phyloP scores from a whole-genome alignment of 2,329 filamentous ascomycete genomes.

The Colletotrichum zoysiae region DNA sequence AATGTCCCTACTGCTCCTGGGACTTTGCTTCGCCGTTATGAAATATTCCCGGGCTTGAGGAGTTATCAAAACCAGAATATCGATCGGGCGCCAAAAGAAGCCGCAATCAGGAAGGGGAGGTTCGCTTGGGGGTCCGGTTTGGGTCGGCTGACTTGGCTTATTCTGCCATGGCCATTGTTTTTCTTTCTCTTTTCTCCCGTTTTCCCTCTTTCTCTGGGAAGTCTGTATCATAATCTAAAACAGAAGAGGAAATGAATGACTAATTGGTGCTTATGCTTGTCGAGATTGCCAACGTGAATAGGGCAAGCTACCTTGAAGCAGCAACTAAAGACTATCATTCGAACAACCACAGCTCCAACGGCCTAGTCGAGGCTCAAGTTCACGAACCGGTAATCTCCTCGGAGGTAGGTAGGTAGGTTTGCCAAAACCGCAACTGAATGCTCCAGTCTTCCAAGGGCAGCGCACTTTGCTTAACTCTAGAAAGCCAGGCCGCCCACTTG shows the following conservation, averaged over 20 bases:
- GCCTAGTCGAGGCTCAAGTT: not conserved
- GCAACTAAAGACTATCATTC: not conserved
- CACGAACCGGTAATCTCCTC: not conserved
- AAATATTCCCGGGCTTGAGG: not conserved
- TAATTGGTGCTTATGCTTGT: not conserved
- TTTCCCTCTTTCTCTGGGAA: constrained; percentile 1
- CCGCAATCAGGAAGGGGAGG: constrained; percentile 5
- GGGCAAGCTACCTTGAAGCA: not conserved
- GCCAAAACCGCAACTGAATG: not conserved
- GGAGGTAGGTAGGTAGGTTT: not conserved
- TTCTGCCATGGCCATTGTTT: constrained; percentile 1
- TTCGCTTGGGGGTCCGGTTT: constrained; percentile 5
- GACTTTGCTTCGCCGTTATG: not conserved
- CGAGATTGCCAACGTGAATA: not conserved
- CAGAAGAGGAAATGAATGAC: not conserved
- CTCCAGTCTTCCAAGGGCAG: not conserved
- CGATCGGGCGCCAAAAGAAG: constrained; percentile 9
- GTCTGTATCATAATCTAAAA: constrained; percentile 9
- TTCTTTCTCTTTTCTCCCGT: not conserved
- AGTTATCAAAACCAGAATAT: constrained; percentile 5
- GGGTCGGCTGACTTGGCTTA: constrained; percentile 16
- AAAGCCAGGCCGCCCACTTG: not conserved
- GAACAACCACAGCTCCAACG: not conserved
- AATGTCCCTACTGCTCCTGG: not conserved
- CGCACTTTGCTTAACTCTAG: not conserved